Percentiles rank a stretch among this genome's conserved stretches.
phyloP scores from a whole-genome alignment of 345 rosid genomes.

The Syzygium aqueum region DNA sequence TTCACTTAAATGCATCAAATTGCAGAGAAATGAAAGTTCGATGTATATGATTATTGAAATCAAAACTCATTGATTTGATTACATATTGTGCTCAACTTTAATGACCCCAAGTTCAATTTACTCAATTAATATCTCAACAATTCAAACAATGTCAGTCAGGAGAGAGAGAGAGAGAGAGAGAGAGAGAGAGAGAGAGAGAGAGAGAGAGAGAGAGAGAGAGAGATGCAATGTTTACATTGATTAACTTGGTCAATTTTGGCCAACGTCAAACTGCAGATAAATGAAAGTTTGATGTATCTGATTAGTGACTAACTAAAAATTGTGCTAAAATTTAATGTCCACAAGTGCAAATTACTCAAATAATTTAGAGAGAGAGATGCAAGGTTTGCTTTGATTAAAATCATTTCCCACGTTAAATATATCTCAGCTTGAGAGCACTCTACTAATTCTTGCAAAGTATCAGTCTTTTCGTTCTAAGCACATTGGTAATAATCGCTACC shows the following conservation, averaged over 20 bases:
- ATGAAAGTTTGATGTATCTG: not conserved
- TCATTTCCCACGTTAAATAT: not conserved
- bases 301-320: not conserved
- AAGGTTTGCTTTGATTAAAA: not conserved
- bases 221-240: not conserved
- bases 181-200: no score
- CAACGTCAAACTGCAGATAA: not conserved
- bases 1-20: not conserved
- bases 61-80: not conserved
- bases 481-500: not conserved
- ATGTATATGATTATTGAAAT: not conserved
- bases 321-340: not conserved
- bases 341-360: not conserved
- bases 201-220: no score
- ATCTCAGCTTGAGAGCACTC: not conserved
- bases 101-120: not conserved
- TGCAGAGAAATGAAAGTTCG: not conserved
- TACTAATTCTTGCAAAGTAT: not conserved
- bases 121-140: not conserved
- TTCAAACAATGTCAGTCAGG: not conserved
- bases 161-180: no score
- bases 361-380: not conserved
- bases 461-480: not conserved
- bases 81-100: rapidly evolving
- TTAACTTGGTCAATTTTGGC: not conserved